Evolutionary conservation across 768 basidiomycete genomes (phyloP).

Genomic region (Lactifluus subvellereus): DNA sequence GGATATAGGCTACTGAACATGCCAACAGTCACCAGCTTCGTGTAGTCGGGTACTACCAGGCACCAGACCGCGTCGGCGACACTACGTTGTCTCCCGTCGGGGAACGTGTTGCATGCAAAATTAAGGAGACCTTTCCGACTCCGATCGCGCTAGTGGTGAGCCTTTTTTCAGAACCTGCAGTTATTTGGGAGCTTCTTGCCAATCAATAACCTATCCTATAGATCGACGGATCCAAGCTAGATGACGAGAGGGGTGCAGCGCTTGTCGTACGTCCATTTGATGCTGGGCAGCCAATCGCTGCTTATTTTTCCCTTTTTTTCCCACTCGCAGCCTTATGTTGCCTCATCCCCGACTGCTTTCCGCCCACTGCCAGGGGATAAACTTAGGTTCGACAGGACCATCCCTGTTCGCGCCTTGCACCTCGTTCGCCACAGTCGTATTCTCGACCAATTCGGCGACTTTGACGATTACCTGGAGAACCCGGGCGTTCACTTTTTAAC

Average conservation of each 20-base stretch:
- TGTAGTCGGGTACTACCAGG: slow-evolving; percentile 74
- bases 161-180: slow-evolving; percentile 14
- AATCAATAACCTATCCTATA: slow-evolving; percentile 45
- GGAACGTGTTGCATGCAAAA: slow-evolving; percentile 52
- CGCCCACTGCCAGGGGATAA: background rate
- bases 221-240: slow-evolving; percentile 31
- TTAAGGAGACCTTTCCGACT: slow-evolving; percentile 48
- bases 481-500: slow-evolving; percentile 48
- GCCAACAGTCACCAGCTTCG: slow-evolving; percentile 48
- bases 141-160: slow-evolving; percentile 68
- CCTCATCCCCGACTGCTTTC: background rate
- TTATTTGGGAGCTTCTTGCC: slow-evolving; percentile 30
- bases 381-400: background rate
- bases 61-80: slow-evolving; percentile 58
- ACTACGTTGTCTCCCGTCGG: slow-evolving; percentile 57
- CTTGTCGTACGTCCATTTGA: slow-evolving; percentile 14
- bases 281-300: background rate
- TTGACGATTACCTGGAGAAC: slow-evolving; percentile 79
- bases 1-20: slow-evolving; percentile 49
- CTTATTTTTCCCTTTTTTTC: background rate
- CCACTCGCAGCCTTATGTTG: slow-evolving; percentile 4
- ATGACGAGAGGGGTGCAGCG: slow-evolving; percentile 1
- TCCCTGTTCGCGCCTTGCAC: slow-evolving; percentile 43
- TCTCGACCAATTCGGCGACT: slow-evolving; percentile 64
- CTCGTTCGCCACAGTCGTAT: slow-evolving; percentile 46